Evolutionary conservation across 106 monocot species (phyloP).

Genomic region (Dioscorea zingiberensis): DNA sequence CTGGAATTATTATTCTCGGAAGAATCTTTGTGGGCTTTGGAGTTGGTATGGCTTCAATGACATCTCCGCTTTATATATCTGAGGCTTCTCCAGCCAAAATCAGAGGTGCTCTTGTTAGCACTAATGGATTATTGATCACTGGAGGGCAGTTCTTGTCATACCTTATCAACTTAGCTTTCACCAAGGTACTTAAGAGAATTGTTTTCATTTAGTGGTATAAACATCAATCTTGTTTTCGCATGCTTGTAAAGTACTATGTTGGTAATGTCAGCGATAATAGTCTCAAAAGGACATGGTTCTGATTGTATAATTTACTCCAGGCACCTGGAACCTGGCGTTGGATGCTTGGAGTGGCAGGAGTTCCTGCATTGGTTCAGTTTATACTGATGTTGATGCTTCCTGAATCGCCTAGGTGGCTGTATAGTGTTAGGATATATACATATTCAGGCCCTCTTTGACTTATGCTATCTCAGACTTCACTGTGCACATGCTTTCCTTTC

Average conservation of each 20-base stretch:
- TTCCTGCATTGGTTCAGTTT: constrained; percentile 74
- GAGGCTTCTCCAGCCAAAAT: constrained; percentile 89
- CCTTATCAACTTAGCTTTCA: constrained; percentile 92
- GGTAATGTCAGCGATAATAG: too few species aligned
- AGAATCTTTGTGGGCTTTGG: constrained; percentile 89
- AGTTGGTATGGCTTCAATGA: constrained; percentile 96
- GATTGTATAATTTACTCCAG: constrained; percentile 18
- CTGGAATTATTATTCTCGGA: constrained; percentile 65
- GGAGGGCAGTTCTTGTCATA: constrained; percentile 89
- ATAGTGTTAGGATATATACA: too few species aligned
- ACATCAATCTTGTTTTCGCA: not conserved
- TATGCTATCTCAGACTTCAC: too few species aligned
- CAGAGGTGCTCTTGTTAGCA: constrained; percentile 84
- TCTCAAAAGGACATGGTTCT: not conserved
- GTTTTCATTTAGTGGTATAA: too few species aligned
- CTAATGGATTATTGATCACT: constrained; percentile 80
- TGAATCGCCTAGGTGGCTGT: constrained; percentile 86
- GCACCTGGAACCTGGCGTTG: constrained; percentile 79
- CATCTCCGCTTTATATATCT: constrained; percentile 90
- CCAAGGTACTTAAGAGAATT: constrained; percentile 50
- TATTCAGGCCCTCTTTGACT: too few species aligned
- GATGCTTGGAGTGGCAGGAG: constrained; percentile 83
- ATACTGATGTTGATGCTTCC: constrained; percentile 64
- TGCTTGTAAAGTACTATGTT: not conserved
- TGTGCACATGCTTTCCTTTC: too few species aligned